Conservation (phyloP, 345 rosid genomes). For the Arabidopsis thaliana region TAIR10.1 NC_003076.8:2216001-2216500, state of each 20-base stretch:
- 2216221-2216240: conserved; percentile 58
- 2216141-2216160: conserved; percentile 32
- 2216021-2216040: conserved; percentile 65
- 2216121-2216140: conserved; percentile 71
- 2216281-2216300: conserved; percentile 78
- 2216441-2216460: conserved; percentile 83
- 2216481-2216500: conserved; percentile 51
- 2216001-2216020: conserved; percentile 67
- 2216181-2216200: background rate
- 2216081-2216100: conserved; percentile 87
- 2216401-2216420: conserved; percentile 68
- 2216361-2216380: conserved; percentile 46
- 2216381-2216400: conserved; percentile 80
- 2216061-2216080: conserved; percentile 63
- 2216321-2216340: background rate
- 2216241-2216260: conserved; percentile 71
- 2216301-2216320: background rate
- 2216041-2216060: conserved; percentile 73
- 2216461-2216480: conserved; percentile 77
- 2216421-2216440: conserved; percentile 71
- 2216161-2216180: background rate
- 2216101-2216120: conserved; percentile 65
- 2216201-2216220: background rate
- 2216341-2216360: background rate
- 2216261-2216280: conserved; percentile 70